Evolutionary conservation across 1,284 basidiomycete genomes (phyloP).

Genomic region (Leccinum griseonigrum): DNA sequence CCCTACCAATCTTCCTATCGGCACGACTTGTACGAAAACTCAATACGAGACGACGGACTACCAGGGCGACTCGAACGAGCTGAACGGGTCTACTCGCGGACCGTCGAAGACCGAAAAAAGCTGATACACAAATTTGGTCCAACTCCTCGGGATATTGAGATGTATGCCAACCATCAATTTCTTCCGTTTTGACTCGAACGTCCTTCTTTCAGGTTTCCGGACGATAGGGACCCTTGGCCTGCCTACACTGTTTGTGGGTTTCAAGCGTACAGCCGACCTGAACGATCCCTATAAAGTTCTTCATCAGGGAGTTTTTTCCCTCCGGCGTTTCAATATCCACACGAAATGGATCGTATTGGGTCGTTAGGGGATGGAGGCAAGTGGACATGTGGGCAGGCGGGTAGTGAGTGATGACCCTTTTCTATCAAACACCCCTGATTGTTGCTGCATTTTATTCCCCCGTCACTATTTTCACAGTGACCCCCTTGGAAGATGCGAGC

Average conservation of each 20-base stretch:
- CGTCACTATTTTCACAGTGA: constrained; percentile 30
- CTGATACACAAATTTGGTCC: constrained; percentile 57
- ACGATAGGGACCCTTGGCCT: constrained; percentile 59
- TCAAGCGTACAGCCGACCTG: neutral
- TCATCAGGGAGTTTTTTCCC: constrained; percentile 64
- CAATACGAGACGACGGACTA: constrained; percentile 36
- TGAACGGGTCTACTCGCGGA: constrained; percentile 47
- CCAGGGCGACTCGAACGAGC: constrained; percentile 44
- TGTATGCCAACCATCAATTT: constrained; percentile 36
- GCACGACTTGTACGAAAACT: constrained; percentile 23
- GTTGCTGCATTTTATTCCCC: too few species aligned
- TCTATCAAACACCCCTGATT: too few species aligned
- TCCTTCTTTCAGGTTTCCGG: constrained; percentile 48
- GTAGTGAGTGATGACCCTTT: too few species aligned
- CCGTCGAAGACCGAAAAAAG: constrained; percentile 41
- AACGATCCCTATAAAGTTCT: constrained; percentile 1
- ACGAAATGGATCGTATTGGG: constrained; percentile 59
- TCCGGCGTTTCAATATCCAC: constrained; percentile 62
- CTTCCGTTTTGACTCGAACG: neutral
- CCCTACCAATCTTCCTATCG: constrained; percentile 29
- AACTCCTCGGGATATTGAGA: constrained; percentile 42
- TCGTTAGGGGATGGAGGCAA: constrained; percentile 67
- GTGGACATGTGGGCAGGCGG: constrained; percentile 71
- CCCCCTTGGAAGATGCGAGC: constrained; percentile 41
- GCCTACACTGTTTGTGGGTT: constrained; percentile 64